A percentile compares a stretch with the other conserved stretches of the same genome.
These are phyloP conservation scores for Reutealis trisperma DNA, from an alignment of 345 rosid species.

Conservation along the genomic window DNA sequence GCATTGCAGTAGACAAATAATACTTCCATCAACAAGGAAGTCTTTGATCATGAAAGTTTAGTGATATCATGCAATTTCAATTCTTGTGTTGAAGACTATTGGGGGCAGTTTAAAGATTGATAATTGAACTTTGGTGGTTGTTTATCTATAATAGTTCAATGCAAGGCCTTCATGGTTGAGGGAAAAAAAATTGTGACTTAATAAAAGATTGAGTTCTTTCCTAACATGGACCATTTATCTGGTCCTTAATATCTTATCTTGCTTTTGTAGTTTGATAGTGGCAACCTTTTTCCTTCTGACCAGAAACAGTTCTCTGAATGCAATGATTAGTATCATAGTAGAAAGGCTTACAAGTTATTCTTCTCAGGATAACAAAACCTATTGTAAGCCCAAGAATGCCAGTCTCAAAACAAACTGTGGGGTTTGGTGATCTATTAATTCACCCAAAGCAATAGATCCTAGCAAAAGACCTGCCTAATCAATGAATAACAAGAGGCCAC, in stretches of 20 bases:
- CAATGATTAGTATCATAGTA: neutral
- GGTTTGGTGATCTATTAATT: neutral
- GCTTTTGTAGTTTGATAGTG: neutral
- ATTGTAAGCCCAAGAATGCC: neutral
- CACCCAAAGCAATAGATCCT: neutral
- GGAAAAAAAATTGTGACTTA: neutral
- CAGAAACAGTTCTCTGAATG: neutral
- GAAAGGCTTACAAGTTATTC: neutral
- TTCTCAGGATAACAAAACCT: neutral
- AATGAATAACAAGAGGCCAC: neutral
- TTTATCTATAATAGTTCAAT: neutral
- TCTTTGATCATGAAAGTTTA: neutral
- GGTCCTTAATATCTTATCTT: neutral
- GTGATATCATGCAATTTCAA: neutral
- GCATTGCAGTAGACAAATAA: neutral
- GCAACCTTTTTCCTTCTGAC: neutral
- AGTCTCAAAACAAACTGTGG: neutral
- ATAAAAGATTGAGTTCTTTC: neutral
- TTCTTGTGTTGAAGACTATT: neutral
- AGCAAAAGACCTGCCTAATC: neutral
- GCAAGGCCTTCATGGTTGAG: neutral
- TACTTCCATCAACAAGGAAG: neutral
- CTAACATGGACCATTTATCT: neutral
- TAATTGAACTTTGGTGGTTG: neutral
- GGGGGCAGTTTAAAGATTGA: neutral